A percentile compares a stretch with the other conserved stretches of the same genome.
Evolutionary conservation across 768 basidiomycete genomes (phyloP).

Genomic region (Austroboletus festivus): DNA sequence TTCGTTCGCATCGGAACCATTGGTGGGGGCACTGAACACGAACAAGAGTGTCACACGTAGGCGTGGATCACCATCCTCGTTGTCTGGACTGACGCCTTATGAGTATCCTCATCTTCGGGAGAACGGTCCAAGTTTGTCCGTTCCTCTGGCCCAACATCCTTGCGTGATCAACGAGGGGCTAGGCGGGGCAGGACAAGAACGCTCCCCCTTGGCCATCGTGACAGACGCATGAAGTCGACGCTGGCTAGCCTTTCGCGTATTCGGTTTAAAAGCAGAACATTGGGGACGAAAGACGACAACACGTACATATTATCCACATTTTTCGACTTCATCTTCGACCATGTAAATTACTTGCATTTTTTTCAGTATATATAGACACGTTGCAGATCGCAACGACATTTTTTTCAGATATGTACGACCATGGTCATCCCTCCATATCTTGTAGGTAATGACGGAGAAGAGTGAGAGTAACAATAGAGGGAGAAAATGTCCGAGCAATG

Average conservation of each 20-base stretch:
- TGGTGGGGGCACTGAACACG: no score
- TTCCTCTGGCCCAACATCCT: background rate
- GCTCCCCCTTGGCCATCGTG: slow-evolving; percentile 3
- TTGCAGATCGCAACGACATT: background rate
- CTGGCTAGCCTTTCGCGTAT: no score
- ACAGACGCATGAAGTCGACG: slow-evolving; percentile 1
- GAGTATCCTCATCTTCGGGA: background rate
- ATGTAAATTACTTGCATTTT: no score
- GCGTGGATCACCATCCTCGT: no score
- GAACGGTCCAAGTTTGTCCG: background rate
- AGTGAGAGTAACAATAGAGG: background rate
- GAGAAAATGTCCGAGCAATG: slow-evolving; percentile 9
- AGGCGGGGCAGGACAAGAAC: background rate
- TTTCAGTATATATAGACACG: no score
- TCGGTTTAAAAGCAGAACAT: no score
- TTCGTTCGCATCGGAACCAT: no score
- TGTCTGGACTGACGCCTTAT: background rate
- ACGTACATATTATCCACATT: no score
- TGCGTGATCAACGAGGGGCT: slow-evolving; percentile 3
- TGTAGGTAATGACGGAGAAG: slow-evolving; percentile 15
- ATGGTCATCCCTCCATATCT: slow-evolving; percentile 26
- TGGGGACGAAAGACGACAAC: no score
- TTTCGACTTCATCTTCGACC: no score
- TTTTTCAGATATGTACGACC: background rate
- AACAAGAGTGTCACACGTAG: no score